phyloP scores from a whole-genome alignment of 2,329 filamentous ascomycete genomes.

The Zasmidium angulare region DNA sequence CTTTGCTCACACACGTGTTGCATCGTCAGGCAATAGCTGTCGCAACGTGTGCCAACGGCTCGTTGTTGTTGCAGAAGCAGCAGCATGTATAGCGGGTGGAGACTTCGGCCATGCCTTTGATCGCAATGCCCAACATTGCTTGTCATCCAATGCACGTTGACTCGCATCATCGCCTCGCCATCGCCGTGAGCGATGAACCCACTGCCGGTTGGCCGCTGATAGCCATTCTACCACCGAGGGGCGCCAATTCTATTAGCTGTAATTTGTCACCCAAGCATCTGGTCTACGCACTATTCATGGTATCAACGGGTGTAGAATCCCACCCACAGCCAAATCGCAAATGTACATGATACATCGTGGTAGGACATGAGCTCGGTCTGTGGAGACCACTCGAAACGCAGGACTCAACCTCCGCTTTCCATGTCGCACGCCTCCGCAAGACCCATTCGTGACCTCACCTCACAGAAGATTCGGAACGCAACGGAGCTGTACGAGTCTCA shows the following conservation, averaged over 20 bases:
- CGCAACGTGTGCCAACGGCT: conserved; percentile 4
- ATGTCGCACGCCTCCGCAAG: no score
- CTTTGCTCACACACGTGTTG: not conserved
- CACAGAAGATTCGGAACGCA: not conserved
- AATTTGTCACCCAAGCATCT: no score
- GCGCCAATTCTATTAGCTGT: no score
- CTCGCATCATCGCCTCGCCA: not conserved
- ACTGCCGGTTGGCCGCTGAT: not conserved
- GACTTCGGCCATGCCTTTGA: conserved; percentile 1
- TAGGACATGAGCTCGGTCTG: not conserved
- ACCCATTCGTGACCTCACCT: no score
- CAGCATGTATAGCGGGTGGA: not conserved
- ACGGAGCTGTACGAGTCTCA: not conserved
- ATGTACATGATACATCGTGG: not conserved
- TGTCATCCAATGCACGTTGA: conserved; percentile 1
- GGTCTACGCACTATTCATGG: no score
- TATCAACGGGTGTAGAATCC: no score
- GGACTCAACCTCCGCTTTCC: not conserved
- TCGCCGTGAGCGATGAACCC: not conserved
- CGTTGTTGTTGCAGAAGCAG: not conserved
- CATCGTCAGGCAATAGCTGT: not conserved
- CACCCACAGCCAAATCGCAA: not conserved
- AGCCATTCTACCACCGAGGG: not conserved
- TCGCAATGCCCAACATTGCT: not conserved
- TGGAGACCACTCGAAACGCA: not conserved